Base-by-base conservation (phyloP, 78 protist genomes). In the Dictyostelium brefeldianum region DNA sequence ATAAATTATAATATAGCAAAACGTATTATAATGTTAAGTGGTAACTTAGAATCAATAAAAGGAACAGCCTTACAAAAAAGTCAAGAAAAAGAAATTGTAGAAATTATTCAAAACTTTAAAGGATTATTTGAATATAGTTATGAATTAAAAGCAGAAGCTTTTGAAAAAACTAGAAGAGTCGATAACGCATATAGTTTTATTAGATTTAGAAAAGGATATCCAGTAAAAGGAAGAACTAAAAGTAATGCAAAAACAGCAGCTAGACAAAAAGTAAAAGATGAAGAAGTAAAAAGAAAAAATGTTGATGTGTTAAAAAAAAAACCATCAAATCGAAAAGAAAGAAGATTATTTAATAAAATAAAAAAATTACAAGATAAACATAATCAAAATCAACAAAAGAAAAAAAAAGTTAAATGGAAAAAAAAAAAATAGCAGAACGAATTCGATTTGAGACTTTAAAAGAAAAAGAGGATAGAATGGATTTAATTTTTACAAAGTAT, bases 201-300 rank as follows among this genome's bases (percentile, higher is more conserved):
- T 29, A 1, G 79, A 73, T 12, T 29, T 7, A 73, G 46, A 73
- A 18, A 43, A 46, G 79, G 79, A 0, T 73, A 73, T 46, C 79
- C 79, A 7, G 14, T 43, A 73, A 73, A 54, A 29, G 51, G 46
- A 73, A 10, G 79, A 46, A 73, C 79, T 18, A 73, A 36, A 73
- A 73, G 59, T 46, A 73, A 73, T 73, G 79, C 79, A 18, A 43
- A 73, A 20, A 73, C 79, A n/a, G 79, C 57, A n/a, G 51, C 15
- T 15, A 41, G 48, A 67, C 47, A 31, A 14, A 31, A 5, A 73
- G 22, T 3, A 46, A 43, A 46, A 73, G 46, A 10, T 15, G 41
- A n/a, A 1, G 4, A 5, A 47, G 22, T 12, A 43, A 7, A 12
- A 73, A 8, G 5, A 46, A 73, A 73, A 73, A 73, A 43, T 2